phyloP scores from a whole-genome alignment of 2,329 filamentous ascomycete genomes.

The Talaromyces pinophilus region DNA sequence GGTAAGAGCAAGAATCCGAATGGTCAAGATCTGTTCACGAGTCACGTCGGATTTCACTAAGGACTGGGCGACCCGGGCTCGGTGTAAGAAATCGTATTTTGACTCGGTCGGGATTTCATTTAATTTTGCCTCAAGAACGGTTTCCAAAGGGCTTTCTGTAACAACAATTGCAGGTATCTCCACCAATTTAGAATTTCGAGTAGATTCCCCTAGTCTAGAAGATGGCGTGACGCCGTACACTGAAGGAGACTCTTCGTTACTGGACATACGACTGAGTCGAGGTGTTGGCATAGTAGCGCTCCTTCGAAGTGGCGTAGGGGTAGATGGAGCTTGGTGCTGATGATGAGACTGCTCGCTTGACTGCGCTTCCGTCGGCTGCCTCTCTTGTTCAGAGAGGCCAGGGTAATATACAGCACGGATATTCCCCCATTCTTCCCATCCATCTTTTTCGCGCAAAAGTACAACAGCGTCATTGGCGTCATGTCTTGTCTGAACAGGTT shows the following conservation, averaged over 20 bases:
- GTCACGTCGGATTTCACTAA: conserved; percentile 65
- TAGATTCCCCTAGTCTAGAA: conserved; percentile 39
- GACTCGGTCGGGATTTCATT: conserved; percentile 69
- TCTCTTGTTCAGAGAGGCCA: conserved; percentile 38
- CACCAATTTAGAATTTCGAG: conserved; percentile 55
- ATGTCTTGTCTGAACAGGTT: conserved; percentile 55
- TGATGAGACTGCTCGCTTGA: conserved; percentile 39
- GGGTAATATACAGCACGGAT: conserved; percentile 80
- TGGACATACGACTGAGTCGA: conserved; percentile 49
- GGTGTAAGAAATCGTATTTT: conserved; percentile 82
- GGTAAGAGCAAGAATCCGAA: conserved; percentile 81
- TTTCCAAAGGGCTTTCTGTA: conserved; percentile 40
- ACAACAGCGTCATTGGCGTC: conserved; percentile 83
- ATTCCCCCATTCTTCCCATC: conserved; percentile 77
- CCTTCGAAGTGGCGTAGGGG: conserved; percentile 74
- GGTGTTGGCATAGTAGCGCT: conserved; percentile 63
- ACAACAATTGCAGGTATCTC: conserved; percentile 62
- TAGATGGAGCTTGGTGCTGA: conserved; percentile 61
- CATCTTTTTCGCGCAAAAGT: conserved; percentile 61
- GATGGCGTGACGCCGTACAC: conserved; percentile 47
- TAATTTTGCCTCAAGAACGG: conserved; percentile 47
- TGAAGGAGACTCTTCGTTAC: conserved; percentile 52
- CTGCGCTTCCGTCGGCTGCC: conserved; percentile 34
- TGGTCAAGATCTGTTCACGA: conserved; percentile 74
- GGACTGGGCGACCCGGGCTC: conserved; percentile 79